These are phyloP conservation scores for Penicillium roqueforti DNA, from an alignment of 495 filamentous ascomycete species.

Conservation along the genomic window DNA sequence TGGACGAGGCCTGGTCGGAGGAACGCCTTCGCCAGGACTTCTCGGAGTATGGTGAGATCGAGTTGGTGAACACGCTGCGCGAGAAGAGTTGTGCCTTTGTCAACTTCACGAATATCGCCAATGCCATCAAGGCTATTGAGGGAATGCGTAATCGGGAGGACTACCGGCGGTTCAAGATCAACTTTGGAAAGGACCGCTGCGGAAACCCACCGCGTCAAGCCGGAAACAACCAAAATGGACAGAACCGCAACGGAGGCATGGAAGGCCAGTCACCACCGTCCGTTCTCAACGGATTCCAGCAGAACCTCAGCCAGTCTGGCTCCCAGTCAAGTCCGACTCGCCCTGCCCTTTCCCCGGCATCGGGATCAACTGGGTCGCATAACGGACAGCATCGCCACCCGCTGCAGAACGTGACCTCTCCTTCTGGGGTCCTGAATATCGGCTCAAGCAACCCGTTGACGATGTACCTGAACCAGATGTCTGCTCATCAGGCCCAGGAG, in stretches of 20 bases:
- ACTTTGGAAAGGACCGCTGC: slow-evolving; percentile 98
- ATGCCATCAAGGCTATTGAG: slow-evolving; percentile 98
- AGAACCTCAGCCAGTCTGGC: slow-evolving; percentile 53
- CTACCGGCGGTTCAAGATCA: slow-evolving; percentile 97
- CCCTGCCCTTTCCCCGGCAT: slow-evolving; percentile 52
- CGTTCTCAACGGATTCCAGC: slow-evolving; percentile 47
- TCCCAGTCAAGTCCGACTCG: slow-evolving; percentile 68
- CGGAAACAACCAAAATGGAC: slow-evolving; percentile 40
- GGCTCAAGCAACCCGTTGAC: slow-evolving; percentile 83
- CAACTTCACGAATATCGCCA: slow-evolving; percentile 99
- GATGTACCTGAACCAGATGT: slow-evolving; percentile 88
- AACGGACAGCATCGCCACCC: slow-evolving; percentile 48
- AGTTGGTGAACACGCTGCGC: slow-evolving; percentile 90
- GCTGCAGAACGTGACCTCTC: slow-evolving; percentile 52
- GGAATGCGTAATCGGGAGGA: slow-evolving; percentile 91
- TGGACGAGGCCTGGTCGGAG: slow-evolving; percentile 96
- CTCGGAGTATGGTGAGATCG: slow-evolving; percentile 95
- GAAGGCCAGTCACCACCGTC: slow-evolving; percentile 61
- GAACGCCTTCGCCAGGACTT: slow-evolving; percentile 95
- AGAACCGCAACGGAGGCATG: slow-evolving; percentile 53
- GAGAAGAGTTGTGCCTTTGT: slow-evolving; percentile 99
- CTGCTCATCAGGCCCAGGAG: slow-evolving; percentile 67
- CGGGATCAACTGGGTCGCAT: slow-evolving; percentile 53
- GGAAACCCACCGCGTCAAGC: slow-evolving; percentile 91
- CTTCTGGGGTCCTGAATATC: slow-evolving; percentile 70